Evolutionary conservation across 192 early-diverging fungal genomes (phyloP), one percentile per base, ranked within the genome.

Genomic region (Rhizoclosmatium sp.): DNA sequence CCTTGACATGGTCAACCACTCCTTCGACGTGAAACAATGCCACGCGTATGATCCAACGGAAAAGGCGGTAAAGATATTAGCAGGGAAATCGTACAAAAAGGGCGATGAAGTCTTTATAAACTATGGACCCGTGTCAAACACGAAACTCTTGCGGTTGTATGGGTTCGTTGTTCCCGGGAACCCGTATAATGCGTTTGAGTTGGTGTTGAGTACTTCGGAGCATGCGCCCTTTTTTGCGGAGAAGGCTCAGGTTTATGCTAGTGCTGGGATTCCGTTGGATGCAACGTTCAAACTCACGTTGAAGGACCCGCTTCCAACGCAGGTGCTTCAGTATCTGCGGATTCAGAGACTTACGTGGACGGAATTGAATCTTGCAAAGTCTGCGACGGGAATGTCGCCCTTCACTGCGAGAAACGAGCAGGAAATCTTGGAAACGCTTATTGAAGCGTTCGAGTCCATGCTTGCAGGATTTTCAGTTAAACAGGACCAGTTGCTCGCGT

Each of bases 1-100:
- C 40, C 75, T 84, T 31, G 84, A 85, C 67, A 76, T 85, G 75
- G 58, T 85, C 42, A 85, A 85, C 75, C 80, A 75, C 31, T 75
- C 83, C 4, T 59, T 79, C 56, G 47, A 41, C 5, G 82, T 83
- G 41, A 16, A 69, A 44, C 51, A 72, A 41, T 83, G 82, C 40
- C 84, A 85, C 60, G 66, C 39, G 14, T 83, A 65, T 58, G 62
- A 79, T 72, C 39, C 73, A 14, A n/a, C 68, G n/a, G 48, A 45
- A 42, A 64, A 62, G 2, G 40, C n/a, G 9, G 62, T 85, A 19
- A 77, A 81, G 68, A 77, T 85, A 64, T 10, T 85, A 46, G 84
- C 84, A 58, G 84, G 82, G 39, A 83, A 80, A 44, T 58, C 85
- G 4, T 85, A 85, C 46, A 23, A 62, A 14, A 23, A 14, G 46